Percentiles rank a stretch among this genome's conserved stretches.
These are phyloP conservation scores for Saccharomyces mikatae DNA, from an alignment of 805 yeast species.

Conservation along the genomic window DNA sequence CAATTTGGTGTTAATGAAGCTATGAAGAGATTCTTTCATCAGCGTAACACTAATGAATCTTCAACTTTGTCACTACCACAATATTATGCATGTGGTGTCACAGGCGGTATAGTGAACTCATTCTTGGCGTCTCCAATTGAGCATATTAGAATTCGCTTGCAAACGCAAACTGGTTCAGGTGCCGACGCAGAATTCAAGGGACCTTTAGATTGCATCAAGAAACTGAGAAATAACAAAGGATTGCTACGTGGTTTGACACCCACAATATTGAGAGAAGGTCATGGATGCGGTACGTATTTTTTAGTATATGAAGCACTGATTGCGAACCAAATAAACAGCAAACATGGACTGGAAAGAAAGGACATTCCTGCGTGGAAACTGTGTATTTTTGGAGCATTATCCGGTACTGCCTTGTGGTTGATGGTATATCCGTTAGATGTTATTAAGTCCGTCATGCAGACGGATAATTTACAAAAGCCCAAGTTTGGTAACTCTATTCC, in stretches of 20 bases:
- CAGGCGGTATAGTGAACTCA: conserved; percentile 91
- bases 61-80: conserved; percentile 40
- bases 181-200: conserved; percentile 49
- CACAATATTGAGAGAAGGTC: conserved; percentile 73
- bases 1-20: conserved; percentile 92
- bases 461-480: conserved; percentile 37
- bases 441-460: conserved; percentile 78
- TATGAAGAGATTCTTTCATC: conserved; percentile 72
- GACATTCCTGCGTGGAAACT: conserved; percentile 83
- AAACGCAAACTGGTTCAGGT: conserved; percentile 45
- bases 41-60: conserved; percentile 34
- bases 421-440: conserved; percentile 84
- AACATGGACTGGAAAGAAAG: conserved; percentile 38
- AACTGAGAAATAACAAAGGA: conserved; percentile 48
- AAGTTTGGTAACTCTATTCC: conserved; percentile 46
- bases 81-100: conserved; percentile 78
- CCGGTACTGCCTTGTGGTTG: conserved; percentile 86
- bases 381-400: conserved; percentile 80
- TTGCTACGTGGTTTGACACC: conserved; percentile 77
- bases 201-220: conserved; percentile 33
- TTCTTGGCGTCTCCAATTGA: conserved; percentile 90
- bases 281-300: conserved; percentile 86
- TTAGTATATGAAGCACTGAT: conserved; percentile 84
- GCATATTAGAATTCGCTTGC: conserved; percentile 86
- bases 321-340: conserved; percentile 37